These are phyloP conservation scores for Corylus avellana DNA, from an alignment of 306 rosid genomes.

Conservation along the genomic window DNA sequence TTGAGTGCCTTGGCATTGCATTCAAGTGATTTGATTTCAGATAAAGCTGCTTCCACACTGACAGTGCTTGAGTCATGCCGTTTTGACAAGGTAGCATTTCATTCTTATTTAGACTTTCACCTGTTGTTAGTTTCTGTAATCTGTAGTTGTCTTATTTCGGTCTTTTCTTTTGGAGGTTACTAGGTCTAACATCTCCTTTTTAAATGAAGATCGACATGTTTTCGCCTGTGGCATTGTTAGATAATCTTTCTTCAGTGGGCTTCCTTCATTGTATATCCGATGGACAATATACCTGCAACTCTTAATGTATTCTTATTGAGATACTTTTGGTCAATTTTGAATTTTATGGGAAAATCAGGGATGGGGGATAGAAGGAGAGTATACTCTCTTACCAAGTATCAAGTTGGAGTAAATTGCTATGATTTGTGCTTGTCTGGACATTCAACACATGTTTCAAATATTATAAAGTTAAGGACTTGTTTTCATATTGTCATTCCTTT, in stretches of 20 bases:
- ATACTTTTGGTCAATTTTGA: background rate
- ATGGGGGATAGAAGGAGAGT: too few species aligned
- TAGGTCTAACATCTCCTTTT: constrained; percentile 3
- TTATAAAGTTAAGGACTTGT: background rate
- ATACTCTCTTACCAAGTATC: background rate
- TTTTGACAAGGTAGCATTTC: constrained; percentile 88
- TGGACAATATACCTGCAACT: background rate
- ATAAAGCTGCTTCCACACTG: constrained; percentile 59
- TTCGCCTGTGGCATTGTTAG: background rate
- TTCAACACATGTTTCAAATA: background rate
- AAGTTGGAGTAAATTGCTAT: background rate
- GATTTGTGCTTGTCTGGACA: background rate
- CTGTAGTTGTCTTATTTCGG: background rate
- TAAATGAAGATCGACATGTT: background rate
- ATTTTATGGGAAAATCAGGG: background rate
- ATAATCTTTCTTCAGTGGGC: background rate
- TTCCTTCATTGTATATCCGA: background rate
- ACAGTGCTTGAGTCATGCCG: constrained; percentile 77
- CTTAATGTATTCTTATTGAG: background rate
- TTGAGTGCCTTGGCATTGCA: constrained; percentile 70
- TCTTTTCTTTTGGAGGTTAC: constrained; percentile 16
- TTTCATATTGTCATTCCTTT: background rate
- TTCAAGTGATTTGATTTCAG: constrained; percentile 69
- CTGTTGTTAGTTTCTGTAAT: background rate
- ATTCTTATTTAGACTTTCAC: background rate